These are phyloP conservation scores for Linanthus parryae DNA, from an alignment of 148 eudicot species.

Conservation along the genomic window DNA sequence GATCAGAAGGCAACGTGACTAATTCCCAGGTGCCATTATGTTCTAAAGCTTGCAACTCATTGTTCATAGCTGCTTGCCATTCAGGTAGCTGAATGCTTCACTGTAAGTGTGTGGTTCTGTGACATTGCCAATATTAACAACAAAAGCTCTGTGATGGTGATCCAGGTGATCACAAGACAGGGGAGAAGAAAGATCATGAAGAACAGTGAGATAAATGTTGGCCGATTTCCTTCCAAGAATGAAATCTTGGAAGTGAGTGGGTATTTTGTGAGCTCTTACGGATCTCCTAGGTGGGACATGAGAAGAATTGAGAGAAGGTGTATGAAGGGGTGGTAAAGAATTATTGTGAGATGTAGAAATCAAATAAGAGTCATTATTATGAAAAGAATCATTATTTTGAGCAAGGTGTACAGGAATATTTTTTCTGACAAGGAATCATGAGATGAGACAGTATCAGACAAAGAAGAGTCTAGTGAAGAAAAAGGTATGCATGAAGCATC, in stretches of 20 bases:
- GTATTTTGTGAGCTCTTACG: background rate
- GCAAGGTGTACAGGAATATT: no score
- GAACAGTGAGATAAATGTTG: background rate
- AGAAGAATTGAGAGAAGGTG: background rate
- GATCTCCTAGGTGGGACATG: background rate
- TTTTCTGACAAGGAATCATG: background rate
- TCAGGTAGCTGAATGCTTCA: background rate
- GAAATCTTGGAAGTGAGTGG: background rate
- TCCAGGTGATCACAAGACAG: background rate
- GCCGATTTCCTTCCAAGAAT: background rate
- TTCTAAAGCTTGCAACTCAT: background rate
- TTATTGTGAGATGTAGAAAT: background rate
- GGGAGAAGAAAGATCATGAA: background rate
- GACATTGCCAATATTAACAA: background rate
- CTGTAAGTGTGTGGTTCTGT: background rate
- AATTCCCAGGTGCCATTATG: background rate
- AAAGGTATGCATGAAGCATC: background rate
- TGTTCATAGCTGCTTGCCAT: background rate
- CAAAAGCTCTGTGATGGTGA: no score
- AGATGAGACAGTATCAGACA: background rate
- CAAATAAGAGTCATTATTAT: background rate
- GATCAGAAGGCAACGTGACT: background rate
- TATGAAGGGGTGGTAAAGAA: background rate
- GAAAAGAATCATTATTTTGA: no score
- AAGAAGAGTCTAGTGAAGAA: background rate